Conservation (phyloP, 371 early-diverging fungal genomes). For the Apophysomyces sp. region DNA sequence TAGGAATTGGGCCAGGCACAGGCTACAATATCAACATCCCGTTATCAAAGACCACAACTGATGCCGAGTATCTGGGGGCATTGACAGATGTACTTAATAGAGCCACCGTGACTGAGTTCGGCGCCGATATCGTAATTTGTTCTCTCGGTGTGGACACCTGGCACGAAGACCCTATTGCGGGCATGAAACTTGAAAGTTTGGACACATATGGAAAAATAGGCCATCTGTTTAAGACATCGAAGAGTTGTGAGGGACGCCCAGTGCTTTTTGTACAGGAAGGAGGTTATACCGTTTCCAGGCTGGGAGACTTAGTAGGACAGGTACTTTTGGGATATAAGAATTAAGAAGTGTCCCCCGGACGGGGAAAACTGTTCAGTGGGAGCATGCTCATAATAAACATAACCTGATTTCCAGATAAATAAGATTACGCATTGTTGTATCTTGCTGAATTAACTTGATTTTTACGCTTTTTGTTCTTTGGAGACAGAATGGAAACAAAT, state of each 20-base stretch:
- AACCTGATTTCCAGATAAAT: too few species aligned
- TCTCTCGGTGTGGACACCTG: conserved; percentile 64
- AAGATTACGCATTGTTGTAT: too few species aligned
- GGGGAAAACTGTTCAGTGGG: too few species aligned
- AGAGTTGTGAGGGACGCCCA: conserved; percentile 33
- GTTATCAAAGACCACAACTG: conserved; percentile 40
- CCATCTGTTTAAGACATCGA: conserved; percentile 28
- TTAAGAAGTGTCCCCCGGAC: background rate
- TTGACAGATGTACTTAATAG: conserved; percentile 27
- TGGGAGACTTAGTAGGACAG: conserved; percentile 60
- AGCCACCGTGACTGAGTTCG: conserved; percentile 29
- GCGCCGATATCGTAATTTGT: conserved; percentile 51
- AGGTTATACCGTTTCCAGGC: conserved; percentile 59
- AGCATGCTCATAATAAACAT: too few species aligned
- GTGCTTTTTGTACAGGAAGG: conserved; percentile 78
- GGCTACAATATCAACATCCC: conserved; percentile 76
- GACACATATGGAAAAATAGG: conserved; percentile 59
- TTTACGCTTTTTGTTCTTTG: too few species aligned
- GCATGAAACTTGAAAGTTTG: conserved; percentile 41
- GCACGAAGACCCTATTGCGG: conserved; percentile 69
- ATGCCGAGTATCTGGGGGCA: conserved; percentile 45
- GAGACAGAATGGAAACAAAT: too few species aligned
- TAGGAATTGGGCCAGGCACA: conserved; percentile 52
- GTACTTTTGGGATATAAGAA: conserved; percentile 53
- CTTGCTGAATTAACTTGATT: too few species aligned